Evolutionary conservation across 2,329 filamentous ascomycete genomes (phyloP).

Genomic region (Phoma sp.): DNA sequence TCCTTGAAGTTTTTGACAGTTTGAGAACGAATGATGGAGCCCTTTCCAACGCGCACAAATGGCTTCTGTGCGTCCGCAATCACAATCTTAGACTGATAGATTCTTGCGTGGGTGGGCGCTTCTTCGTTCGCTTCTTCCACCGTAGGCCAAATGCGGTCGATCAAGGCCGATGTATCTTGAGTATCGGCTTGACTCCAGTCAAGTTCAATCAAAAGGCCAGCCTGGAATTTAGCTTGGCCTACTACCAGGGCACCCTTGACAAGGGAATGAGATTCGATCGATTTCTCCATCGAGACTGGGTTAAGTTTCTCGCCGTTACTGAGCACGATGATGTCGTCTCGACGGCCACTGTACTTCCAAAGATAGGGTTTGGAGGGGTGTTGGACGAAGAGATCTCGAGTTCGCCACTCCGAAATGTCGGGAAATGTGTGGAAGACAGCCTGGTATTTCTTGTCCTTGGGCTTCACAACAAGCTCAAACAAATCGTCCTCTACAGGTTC

Average conservation of each 20-base stretch:
- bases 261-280: conserved; percentile 16
- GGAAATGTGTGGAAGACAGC: conserved; percentile 11
- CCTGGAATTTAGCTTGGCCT: conserved; percentile 26
- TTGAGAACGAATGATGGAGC: conserved; percentile 29
- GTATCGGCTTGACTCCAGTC: background rate
- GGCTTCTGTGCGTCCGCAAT: conserved; percentile 19
- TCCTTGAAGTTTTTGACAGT: conserved; percentile 27
- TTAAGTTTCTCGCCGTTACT: conserved; percentile 40
- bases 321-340: conserved; percentile 43
- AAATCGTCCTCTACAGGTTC: conserved; percentile 5
- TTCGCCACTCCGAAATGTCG: conserved; percentile 14
- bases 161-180: conserved; percentile 12
- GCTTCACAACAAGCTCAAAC: conserved; percentile 11
- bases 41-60: conserved; percentile 32
- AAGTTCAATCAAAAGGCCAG: conserved; percentile 31
- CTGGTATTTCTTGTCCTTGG: conserved; percentile 1
- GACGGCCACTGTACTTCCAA: conserved; percentile 38
- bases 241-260: conserved; percentile 27
- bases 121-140: conserved; percentile 28
- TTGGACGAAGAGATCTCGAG: conserved; percentile 23
- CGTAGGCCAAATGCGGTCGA: conserved; percentile 30
- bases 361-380: conserved; percentile 24
- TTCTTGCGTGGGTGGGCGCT: conserved; percentile 31
- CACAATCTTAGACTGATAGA: conserved; percentile 22
- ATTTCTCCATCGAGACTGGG: conserved; percentile 27